These are phyloP conservation scores for Geranium brycei DNA, from an alignment of 345 rosid genomes.

Conservation along the genomic window DNA sequence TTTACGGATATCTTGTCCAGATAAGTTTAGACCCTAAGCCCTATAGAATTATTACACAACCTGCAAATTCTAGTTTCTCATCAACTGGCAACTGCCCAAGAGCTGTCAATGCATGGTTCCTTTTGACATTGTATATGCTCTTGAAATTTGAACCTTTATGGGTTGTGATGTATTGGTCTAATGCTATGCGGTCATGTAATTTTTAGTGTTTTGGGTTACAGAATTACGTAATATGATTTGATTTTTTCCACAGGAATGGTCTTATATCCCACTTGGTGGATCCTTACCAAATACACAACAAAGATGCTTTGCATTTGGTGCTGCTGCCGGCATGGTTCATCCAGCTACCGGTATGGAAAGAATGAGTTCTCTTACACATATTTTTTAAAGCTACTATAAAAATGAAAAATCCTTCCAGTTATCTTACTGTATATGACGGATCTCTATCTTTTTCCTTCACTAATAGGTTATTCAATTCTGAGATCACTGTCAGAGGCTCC, in stretches of 20 bases:
- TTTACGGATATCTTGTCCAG: too few relatives aligned
- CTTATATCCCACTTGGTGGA: conserved; percentile 96
- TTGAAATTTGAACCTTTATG: neutral
- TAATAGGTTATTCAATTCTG: conserved; percentile 86
- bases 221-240: neutral
- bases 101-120: neutral
- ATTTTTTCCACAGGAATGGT: conserved; percentile 66
- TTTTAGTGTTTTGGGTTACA: neutral
- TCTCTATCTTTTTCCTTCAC: conserved; percentile 4
- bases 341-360: conserved; percentile 69
- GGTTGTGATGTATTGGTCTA: neutral
- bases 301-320: conserved; percentile 89
- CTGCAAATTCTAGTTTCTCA: too few relatives aligned
- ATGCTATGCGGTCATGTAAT: neutral
- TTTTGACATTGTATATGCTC: neutral
- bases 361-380: neutral
- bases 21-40: too few relatives aligned
- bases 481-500: conserved; percentile 97
- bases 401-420: conserved; percentile 2
- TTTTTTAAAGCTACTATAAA: neutral
- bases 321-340: conserved; percentile 97
- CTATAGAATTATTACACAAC: too few relatives aligned
- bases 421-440: conserved; percentile 6
- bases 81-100: too few relatives aligned
- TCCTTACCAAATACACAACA: conserved; percentile 86